Evolutionary conservation across 768 basidiomycete species (phyloP).

Genomic region (Suillus hirtellus): DNA sequence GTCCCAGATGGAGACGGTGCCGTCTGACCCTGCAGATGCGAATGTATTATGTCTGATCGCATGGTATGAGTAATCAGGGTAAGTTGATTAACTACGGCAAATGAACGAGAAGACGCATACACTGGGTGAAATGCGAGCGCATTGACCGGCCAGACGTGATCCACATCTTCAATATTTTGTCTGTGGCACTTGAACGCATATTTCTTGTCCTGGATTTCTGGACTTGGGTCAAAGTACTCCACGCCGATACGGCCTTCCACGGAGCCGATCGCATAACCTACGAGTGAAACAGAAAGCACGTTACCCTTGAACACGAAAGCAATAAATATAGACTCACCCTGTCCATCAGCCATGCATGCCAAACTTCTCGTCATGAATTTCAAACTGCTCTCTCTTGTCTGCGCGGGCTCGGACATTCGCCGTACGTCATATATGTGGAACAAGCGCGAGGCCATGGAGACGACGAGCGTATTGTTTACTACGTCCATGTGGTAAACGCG

Average conservation of each 20-base stretch:
- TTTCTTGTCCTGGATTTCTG: constrained; percentile 72
- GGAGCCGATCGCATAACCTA: constrained; percentile 90
- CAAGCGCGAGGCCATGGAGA: constrained; percentile 88
- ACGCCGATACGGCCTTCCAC: constrained; percentile 97
- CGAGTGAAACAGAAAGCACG: not conserved
- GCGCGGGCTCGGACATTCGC: constrained; percentile 71
- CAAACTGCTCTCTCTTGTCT: constrained; percentile 87
- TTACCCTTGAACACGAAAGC: constrained; percentile 4
- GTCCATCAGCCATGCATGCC: constrained; percentile 90
- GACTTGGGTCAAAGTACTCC: constrained; percentile 89
- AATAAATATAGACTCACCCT: constrained; percentile 52
- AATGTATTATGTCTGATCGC: constrained; percentile 83
- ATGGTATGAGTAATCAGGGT: not conserved
- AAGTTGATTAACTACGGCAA: constrained; percentile 1
- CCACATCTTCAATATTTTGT: constrained; percentile 84
- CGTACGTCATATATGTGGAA: constrained; percentile 90
- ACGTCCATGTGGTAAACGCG: constrained; percentile 85
- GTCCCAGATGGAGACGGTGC: constrained; percentile 95
- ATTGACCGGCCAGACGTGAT: constrained; percentile 97
- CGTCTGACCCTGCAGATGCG: constrained; percentile 93
- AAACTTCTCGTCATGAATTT: constrained; percentile 94
- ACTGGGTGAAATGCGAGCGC: constrained; percentile 91
- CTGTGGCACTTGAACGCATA: constrained; percentile 96
- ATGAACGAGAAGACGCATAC: constrained; percentile 39
- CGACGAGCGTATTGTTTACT: constrained; percentile 77